Percentiles rank a stretch among this genome's conserved stretches.
phyloP scores from a whole-genome alignment of 441 rosid genomes.

The Flueggea neowawraea region DNA sequence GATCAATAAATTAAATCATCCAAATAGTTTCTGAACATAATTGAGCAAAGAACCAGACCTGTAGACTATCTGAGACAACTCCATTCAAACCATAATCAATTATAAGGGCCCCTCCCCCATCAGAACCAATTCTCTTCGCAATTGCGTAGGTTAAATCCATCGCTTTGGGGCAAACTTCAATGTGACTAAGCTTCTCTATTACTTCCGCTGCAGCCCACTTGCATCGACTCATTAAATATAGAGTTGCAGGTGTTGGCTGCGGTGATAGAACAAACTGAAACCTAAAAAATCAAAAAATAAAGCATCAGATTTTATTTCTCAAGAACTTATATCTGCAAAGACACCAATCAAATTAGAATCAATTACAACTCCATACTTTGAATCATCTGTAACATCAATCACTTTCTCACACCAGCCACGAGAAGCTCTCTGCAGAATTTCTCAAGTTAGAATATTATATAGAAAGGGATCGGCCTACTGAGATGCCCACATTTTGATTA shows the following conservation, averaged over 20 bases:
- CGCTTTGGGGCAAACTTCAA: slow-evolving; percentile 83
- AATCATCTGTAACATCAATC: slow-evolving; percentile 78
- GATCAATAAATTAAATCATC: too few species aligned
- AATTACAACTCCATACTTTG: slow-evolving; percentile 46
- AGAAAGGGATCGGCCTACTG: not conserved
- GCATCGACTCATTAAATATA: slow-evolving; percentile 79
- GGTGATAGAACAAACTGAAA: slow-evolving; percentile 83
- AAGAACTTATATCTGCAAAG: not conserved
- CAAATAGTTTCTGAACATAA: slow-evolving; percentile 1
- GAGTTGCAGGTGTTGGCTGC: slow-evolving; percentile 84
- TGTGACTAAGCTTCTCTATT: slow-evolving; percentile 58
- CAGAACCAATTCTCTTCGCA: slow-evolving; percentile 71
- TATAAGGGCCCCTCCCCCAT: slow-evolving; percentile 94
- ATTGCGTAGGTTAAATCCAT: slow-evolving; percentile 78
- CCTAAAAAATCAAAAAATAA: slow-evolving; percentile 38
- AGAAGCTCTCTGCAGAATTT: slow-evolving; percentile 59
- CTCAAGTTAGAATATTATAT: slow-evolving; percentile 9
- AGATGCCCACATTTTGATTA: not conserved
- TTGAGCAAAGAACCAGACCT: slow-evolving; percentile 43
- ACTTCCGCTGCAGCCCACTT: slow-evolving; percentile 76
- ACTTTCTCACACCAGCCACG: slow-evolving; percentile 94
- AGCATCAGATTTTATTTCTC: slow-evolving; percentile 5
- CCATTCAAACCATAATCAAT: slow-evolving; percentile 82
- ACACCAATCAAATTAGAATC: not conserved
- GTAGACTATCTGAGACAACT: slow-evolving; percentile 86